Conservation (phyloP, 805 yeast genomes). For the Zygosaccharomyces pseudorouxii region DNA sequence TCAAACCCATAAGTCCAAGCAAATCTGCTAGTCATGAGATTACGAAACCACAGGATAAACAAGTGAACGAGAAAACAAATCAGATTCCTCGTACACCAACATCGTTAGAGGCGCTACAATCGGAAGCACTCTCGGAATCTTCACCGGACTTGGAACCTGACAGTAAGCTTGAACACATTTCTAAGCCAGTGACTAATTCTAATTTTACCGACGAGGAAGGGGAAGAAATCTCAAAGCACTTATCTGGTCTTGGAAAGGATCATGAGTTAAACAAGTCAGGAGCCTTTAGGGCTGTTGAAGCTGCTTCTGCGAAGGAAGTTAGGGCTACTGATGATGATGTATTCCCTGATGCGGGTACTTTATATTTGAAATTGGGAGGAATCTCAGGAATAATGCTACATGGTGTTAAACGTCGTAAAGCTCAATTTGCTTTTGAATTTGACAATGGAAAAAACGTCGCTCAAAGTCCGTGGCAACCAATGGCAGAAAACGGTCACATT, state of each 20-base stretch:
- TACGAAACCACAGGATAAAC: neutral
- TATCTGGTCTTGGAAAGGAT: neutral
- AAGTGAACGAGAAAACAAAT: neutral
- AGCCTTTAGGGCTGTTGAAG: neutral
- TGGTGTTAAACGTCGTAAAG: conserved; percentile 42
- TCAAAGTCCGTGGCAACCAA: conserved; percentile 49
- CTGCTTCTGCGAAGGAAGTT: neutral
- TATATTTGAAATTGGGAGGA: conserved; percentile 49
- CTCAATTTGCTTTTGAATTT: conserved; percentile 46
- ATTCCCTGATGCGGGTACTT: conserved; percentile 40
- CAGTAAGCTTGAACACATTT: neutral
- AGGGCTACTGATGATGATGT: neutral
- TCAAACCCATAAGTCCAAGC: conserved; percentile 21
- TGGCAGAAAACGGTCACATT: conserved; percentile 30
- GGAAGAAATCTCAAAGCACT: neutral
- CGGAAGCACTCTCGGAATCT: neutral
- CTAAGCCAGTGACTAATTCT: neutral
- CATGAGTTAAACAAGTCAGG: neutral
- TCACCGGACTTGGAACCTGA: neutral
- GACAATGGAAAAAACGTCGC: conserved; percentile 84
- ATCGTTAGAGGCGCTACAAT: neutral
- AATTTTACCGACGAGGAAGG: neutral
- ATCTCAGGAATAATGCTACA: conserved; percentile 46
- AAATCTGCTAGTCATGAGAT: neutral
- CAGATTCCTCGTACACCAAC: neutral